Percentiles rank a stretch among this genome's conserved stretches.
These are phyloP conservation scores for Alternaria brassicae DNA, from an alignment of 2,329 filamentous ascomycete genomes.

Conservation along the genomic window DNA sequence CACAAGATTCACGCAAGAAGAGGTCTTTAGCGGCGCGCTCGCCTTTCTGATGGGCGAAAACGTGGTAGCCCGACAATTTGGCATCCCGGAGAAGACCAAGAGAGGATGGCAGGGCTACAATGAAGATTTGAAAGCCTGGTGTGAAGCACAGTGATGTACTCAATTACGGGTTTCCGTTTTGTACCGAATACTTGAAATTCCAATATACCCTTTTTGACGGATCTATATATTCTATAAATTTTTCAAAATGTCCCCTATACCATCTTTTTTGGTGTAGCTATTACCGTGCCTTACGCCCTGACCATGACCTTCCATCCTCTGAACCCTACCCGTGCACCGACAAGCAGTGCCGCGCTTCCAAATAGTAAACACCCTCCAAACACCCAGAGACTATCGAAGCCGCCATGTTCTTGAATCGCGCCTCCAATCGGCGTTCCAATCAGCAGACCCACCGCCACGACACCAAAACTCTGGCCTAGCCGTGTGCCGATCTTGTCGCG, in stretches of 20 bases:
- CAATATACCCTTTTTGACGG: neutral
- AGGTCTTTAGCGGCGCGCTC: constrained; percentile 26
- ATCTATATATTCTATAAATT: neutral
- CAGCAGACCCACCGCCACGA: constrained; percentile 59
- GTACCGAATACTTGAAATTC: neutral
- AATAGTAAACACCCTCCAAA: constrained; percentile 51
- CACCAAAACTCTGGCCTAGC: constrained; percentile 63
- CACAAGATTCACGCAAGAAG: constrained; percentile 30
- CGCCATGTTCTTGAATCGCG: constrained; percentile 57
- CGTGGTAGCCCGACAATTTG: constrained; percentile 15
- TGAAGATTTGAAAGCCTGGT: constrained; percentile 23
- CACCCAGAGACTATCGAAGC: constrained; percentile 54
- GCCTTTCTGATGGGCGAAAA: constrained; percentile 21
- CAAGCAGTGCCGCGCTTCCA: constrained; percentile 28
- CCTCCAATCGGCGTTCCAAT: constrained; percentile 66
- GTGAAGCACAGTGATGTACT: constrained; percentile 5
- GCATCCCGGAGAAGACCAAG: constrained; percentile 20
- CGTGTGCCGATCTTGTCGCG: constrained; percentile 59
- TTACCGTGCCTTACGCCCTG: constrained; percentile 26
- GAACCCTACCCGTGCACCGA: constrained; percentile 29
- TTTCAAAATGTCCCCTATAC: neutral
- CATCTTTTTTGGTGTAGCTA: neutral
- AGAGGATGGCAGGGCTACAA: constrained; percentile 22
- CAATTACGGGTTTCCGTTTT: neutral
- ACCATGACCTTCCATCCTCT: constrained; percentile 36